These are phyloP conservation scores for Volvox reticuliferus DNA, from an alignment of 139 green algal genomes.

Conservation along the genomic window DNA sequence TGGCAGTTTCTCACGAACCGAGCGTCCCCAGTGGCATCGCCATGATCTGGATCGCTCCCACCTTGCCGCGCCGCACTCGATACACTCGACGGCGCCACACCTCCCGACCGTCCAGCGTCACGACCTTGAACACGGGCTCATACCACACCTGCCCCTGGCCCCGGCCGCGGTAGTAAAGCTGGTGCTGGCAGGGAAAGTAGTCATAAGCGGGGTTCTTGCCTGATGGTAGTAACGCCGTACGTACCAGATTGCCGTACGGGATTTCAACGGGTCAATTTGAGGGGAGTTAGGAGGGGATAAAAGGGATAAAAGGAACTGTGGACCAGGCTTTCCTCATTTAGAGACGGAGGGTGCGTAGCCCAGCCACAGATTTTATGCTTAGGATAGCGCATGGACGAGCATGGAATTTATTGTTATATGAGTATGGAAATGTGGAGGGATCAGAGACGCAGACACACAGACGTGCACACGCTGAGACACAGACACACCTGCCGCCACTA, in stretches of 20 bases:
- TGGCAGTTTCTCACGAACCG: too few species aligned
- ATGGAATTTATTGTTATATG: too few species aligned
- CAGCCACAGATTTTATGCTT: background rate
- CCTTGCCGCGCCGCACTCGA: slow-evolving; percentile 73
- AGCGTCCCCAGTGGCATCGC: too few species aligned
- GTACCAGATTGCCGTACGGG: too few species aligned
- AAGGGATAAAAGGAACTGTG: background rate
- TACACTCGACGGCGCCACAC: slow-evolving; percentile 92
- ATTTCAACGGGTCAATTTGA: too few species aligned
- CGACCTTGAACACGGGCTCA: slow-evolving; percentile 85
- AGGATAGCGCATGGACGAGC: too few species aligned
- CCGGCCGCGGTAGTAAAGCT: slow-evolving; percentile 90
- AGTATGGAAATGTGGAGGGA: too few species aligned
- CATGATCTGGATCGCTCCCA: background rate
- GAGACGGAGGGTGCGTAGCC: too few species aligned
- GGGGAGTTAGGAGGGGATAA: background rate
- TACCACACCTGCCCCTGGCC: slow-evolving; percentile 78
- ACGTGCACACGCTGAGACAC: background rate
- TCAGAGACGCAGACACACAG: too few species aligned
- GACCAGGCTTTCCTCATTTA: background rate
- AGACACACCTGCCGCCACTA: slow-evolving; percentile 71
- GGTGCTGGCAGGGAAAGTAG: slow-evolving; percentile 92
- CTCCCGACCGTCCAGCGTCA: slow-evolving; percentile 78
- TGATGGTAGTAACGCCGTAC: background rate
- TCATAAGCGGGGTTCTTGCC: slow-evolving; percentile 86